Evolutionary conservation across 2,329 filamentous ascomycete species (phyloP).

Genomic region (Bipolaris oryzae): DNA sequence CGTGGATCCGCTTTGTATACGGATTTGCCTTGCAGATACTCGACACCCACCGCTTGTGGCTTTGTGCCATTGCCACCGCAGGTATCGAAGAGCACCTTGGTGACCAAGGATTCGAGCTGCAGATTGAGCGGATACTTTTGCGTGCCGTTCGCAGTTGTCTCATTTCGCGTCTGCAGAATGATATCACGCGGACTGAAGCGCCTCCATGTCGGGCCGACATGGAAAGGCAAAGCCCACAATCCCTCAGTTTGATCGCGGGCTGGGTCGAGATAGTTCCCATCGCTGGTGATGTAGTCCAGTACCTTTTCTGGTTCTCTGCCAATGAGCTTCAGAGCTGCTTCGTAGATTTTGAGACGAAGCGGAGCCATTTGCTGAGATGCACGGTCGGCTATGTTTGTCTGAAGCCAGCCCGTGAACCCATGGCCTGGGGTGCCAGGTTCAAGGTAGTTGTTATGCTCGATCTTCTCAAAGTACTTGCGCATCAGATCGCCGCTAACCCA

Average conservation of each 20-base stretch:
- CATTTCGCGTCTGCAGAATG: slow-evolving; percentile 18
- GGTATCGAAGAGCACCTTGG: slow-evolving; percentile 48
- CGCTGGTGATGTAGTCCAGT: slow-evolving; percentile 23
- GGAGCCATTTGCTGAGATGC: slow-evolving; percentile 6
- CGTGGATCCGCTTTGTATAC: slow-evolving; percentile 53
- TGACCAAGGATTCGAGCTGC: slow-evolving; percentile 49
- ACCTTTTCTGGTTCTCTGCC: slow-evolving; percentile 22
- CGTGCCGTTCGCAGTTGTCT: slow-evolving; percentile 14
- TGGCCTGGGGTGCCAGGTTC: slow-evolving; percentile 22
- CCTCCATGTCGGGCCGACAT: slow-evolving; percentile 23
- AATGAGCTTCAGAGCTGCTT: slow-evolving; percentile 21
- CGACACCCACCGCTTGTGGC: slow-evolving; percentile 51
- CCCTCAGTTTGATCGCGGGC: slow-evolving; percentile 38
- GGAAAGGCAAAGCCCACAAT: slow-evolving; percentile 47
- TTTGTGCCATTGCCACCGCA: slow-evolving; percentile 20
- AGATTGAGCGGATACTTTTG: slow-evolving; percentile 23
- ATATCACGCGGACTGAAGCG: slow-evolving; percentile 25
- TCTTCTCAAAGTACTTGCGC: slow-evolving; percentile 23
- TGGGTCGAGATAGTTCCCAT: slow-evolving; percentile 21
- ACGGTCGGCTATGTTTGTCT: slow-evolving; percentile 23
- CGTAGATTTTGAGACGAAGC: slow-evolving; percentile 17
- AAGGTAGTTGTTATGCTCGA: slow-evolving; percentile 30
- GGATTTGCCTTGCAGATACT: slow-evolving; percentile 49
- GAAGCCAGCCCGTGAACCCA: slow-evolving; percentile 28
- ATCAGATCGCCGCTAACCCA: slow-evolving; percentile 18